Conservation (phyloP, 1,139 yeast species). For the Hemisphaericaspora lyxosophila region DNA sequence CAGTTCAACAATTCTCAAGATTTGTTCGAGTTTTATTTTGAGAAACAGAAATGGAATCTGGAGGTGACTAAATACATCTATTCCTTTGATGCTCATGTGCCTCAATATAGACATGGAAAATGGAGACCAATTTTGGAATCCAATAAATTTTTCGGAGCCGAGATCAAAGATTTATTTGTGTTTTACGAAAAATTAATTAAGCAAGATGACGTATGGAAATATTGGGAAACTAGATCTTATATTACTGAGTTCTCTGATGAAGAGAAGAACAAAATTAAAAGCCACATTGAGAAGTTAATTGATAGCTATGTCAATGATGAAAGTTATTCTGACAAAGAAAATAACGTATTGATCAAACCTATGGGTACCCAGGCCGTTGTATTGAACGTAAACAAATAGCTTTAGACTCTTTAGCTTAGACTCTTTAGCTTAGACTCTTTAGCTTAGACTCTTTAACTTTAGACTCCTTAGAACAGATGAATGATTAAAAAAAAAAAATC, state of each 20-base stretch:
- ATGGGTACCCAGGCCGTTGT: conserved; percentile 31
- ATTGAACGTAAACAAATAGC: conserved; percentile 15
- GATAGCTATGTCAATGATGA: conserved; percentile 17
- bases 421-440: too few species aligned
- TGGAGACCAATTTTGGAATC: conserved; percentile 48
- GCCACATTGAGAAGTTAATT: conserved; percentile 26
- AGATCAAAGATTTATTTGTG: conserved; percentile 31
- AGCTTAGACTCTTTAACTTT: too few species aligned
- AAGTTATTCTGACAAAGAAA: conserved; percentile 18
- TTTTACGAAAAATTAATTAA: conserved; percentile 31
- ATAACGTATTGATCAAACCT: conserved; percentile 21
- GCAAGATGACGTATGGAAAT: conserved; percentile 41
- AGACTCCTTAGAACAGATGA: too few species aligned
- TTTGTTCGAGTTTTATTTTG: conserved; percentile 12
- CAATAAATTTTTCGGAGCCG: conserved; percentile 23
- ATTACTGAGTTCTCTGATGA: conserved; percentile 47
- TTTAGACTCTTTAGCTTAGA: too few species aligned
- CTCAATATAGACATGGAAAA: conserved; percentile 54
- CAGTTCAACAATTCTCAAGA: conserved; percentile 9
- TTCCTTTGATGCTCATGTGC: conserved; percentile 41
- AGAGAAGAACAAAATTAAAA: conserved; percentile 32
- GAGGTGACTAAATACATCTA: conserved; percentile 28
- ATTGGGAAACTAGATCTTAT: conserved; percentile 61
- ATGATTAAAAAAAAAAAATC: too few species aligned
- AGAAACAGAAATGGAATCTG: conserved; percentile 25